Conservation (phyloP, 2,329 filamentous ascomycete species). For the Herpotrichia juniperi region DNA sequence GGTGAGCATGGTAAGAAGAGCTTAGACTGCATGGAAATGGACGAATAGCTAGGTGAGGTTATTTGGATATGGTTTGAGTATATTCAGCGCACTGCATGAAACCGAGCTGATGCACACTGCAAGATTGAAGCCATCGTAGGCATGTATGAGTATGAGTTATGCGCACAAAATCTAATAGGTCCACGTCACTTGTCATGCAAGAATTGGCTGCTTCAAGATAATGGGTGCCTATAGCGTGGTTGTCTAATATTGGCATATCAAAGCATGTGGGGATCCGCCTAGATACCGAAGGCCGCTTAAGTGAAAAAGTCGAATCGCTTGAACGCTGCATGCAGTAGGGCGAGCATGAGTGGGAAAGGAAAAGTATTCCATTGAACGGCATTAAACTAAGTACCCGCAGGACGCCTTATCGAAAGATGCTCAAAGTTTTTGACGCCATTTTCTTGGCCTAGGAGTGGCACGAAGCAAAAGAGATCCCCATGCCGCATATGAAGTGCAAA, state of each 20-base stretch:
- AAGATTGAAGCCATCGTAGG: constrained; percentile 17
- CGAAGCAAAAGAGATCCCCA: constrained; percentile 4
- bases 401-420: background rate
- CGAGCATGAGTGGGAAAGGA: too few species aligned
- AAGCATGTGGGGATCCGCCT: too few species aligned
- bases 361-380: background rate
- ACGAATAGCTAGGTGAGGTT: background rate
- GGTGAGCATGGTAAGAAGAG: constrained; percentile 8
- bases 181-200: too few species aligned
- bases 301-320: too few species aligned
- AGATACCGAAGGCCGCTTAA: too few species aligned
- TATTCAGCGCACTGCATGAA: too few species aligned
- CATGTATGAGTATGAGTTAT: constrained; percentile 1
- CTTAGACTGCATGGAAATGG: constrained; percentile 2
- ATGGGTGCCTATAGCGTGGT: too few species aligned
- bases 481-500: constrained; percentile 1
- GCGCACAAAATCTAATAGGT: background rate
- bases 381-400: background rate
- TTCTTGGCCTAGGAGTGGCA: background rate
- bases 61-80: too few species aligned
- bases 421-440: constrained; percentile 6
- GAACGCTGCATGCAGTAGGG: too few species aligned
- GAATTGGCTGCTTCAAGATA: too few species aligned
- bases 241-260: too few species aligned
- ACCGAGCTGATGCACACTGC: too few species aligned